phyloP scores from a whole-genome alignment of 306 rosid genomes.

The Purshia tridentata region DNA sequence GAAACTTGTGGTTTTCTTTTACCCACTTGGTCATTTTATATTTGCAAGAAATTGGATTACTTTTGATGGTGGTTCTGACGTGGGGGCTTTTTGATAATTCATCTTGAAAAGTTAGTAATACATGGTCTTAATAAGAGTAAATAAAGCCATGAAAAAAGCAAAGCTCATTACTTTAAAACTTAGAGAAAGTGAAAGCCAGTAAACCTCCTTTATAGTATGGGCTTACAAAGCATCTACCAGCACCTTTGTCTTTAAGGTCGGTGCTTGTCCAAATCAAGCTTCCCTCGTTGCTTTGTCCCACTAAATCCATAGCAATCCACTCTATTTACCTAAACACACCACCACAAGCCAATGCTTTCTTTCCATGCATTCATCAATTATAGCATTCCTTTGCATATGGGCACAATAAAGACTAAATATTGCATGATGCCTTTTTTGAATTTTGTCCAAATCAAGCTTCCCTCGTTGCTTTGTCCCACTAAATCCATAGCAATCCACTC shows the following conservation, averaged over 20 bases:
- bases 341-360: slow-evolving; percentile 5
- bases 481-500: slow-evolving; percentile 30
- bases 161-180: slow-evolving; percentile 28
- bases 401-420: not conserved
- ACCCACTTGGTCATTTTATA: slow-evolving; percentile 16
- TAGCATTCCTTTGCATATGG: not conserved
- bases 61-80: slow-evolving; percentile 34
- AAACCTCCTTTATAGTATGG: slow-evolving; percentile 39
- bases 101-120: slow-evolving; percentile 38
- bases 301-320: slow-evolving; percentile 36
- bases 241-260: slow-evolving; percentile 35
- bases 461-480: slow-evolving; percentile 39
- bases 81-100: slow-evolving; percentile 23
- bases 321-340: slow-evolving; percentile 21
- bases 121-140: slow-evolving; percentile 25
- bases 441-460: slow-evolving; percentile 37
- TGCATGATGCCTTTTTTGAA: not conserved
- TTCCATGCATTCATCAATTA: slow-evolving; percentile 9
- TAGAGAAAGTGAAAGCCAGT: slow-evolving; percentile 31
- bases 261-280: slow-evolving; percentile 63
- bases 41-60: slow-evolving; percentile 7
- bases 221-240: slow-evolving; percentile 33
- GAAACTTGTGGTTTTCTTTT: not conserved
- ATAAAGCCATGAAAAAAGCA: slow-evolving; percentile 19
- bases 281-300: slow-evolving; percentile 33